Percentiles rank a stretch among this genome's conserved stretches.
Evolutionary conservation across 305 asterid species (phyloP).

Genomic region (Euphrasia arctica): DNA sequence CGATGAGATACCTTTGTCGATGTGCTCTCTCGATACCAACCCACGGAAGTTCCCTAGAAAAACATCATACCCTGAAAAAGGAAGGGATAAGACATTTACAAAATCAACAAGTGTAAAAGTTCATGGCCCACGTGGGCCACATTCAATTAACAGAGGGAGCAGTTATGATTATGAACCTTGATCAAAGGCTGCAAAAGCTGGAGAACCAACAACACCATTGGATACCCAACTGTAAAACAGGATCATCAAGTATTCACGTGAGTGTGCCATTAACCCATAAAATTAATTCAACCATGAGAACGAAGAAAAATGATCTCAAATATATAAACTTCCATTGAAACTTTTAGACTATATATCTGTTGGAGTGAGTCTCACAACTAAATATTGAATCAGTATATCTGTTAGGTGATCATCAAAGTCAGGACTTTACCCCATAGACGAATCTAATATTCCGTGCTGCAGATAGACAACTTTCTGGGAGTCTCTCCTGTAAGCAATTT

Average conservation of each 20-base stretch:
- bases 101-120: slow-evolving; percentile 17
- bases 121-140: slow-evolving; percentile 17
- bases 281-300: slow-evolving; percentile 18
- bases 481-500: slow-evolving; percentile 63
- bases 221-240: slow-evolving; percentile 80
- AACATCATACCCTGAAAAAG: slow-evolving; percentile 83
- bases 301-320: neutral
- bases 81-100: slow-evolving; percentile 25
- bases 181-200: slow-evolving; percentile 99
- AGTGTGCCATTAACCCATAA: neutral
- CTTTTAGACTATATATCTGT: neutral
- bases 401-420: slow-evolving; percentile 9
- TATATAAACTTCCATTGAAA: slow-evolving; percentile 10
- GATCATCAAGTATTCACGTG: slow-evolving; percentile 13
- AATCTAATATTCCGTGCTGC: slow-evolving; percentile 96
- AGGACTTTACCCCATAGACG: slow-evolving; percentile 94
- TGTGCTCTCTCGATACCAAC: slow-evolving; percentile 89
- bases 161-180: slow-evolving; percentile 82
- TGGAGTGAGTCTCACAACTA: neutral
- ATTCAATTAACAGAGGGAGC: slow-evolving; percentile 17
- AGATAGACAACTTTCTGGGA: slow-evolving; percentile 85
- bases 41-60: slow-evolving; percentile 97
- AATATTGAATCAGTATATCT: neutral
- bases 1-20: slow-evolving; percentile 74
- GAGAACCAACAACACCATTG: slow-evolving; percentile 97